phyloP scores from a whole-genome alignment of 108 stramenopile genomes.

The Phaeodactylum tricornutum region DNA sequence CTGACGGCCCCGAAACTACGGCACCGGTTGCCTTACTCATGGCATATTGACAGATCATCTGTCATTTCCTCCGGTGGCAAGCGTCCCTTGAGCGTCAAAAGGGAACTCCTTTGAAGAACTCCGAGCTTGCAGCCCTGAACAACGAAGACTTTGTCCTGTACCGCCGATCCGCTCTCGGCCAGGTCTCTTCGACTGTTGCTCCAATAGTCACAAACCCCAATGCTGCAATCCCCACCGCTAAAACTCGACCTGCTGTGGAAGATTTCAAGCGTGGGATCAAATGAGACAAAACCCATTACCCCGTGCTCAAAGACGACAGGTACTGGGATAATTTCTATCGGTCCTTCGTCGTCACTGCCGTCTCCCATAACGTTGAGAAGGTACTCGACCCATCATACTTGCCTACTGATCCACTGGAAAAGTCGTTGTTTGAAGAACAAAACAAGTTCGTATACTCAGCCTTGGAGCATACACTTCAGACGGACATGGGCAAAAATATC shows the following conservation, averaged over 20 bases:
- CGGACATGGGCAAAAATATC: constrained; percentile 1
- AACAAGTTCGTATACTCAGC: not conserved
- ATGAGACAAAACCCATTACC: constrained; percentile 7
- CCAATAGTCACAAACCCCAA: too few species aligned
- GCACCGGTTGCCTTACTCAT: too few species aligned
- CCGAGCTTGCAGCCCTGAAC: too few species aligned
- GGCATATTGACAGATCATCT: too few species aligned
- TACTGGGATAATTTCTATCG: constrained; percentile 6
- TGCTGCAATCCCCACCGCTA: too few species aligned
- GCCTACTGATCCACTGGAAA: not conserved
- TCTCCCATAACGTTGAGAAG: constrained; percentile 2
- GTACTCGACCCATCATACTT: constrained; percentile 4
- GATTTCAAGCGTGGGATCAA: constrained; percentile 12
- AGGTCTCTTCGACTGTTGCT: too few species aligned
- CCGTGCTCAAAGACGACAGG: constrained; percentile 9
- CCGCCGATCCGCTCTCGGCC: too few species aligned
- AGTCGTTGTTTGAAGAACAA: not conserved
- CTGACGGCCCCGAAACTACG: too few species aligned
- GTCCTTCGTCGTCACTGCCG: not conserved
- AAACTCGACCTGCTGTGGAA: not conserved
- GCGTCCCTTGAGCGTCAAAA: too few species aligned
- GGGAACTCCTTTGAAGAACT: too few species aligned
- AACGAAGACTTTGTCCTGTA: too few species aligned
- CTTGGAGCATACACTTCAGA: not conserved
- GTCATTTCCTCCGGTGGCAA: too few species aligned